Evolutionary conservation across 768 basidiomycete species (phyloP).

Genomic region (Kwoniella pini): DNA sequence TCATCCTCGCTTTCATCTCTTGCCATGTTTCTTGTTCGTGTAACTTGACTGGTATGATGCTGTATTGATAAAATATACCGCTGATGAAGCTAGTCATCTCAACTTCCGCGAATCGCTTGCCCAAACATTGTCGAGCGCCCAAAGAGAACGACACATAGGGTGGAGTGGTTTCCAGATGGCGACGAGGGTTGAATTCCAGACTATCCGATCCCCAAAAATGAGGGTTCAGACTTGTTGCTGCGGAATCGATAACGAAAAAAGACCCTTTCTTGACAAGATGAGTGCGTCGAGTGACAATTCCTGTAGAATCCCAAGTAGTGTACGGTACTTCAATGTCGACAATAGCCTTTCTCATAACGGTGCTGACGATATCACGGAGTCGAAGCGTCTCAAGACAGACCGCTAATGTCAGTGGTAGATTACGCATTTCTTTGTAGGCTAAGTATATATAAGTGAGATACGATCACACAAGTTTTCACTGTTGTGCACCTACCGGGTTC

Average conservation of each 20-base stretch:
- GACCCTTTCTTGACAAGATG: slow-evolving; percentile 29
- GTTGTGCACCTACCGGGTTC: slow-evolving; percentile 24
- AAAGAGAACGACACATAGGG: slow-evolving; percentile 23
- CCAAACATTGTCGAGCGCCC: slow-evolving; percentile 32
- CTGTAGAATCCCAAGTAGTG: slow-evolving; percentile 30
- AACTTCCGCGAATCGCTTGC: slow-evolving; percentile 39
- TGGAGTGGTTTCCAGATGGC: slow-evolving; percentile 10
- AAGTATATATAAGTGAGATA: not conserved
- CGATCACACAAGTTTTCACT: not conserved
- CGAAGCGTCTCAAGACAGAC: slow-evolving; percentile 31
- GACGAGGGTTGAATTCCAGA: slow-evolving; percentile 18
- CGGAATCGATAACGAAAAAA: slow-evolving; percentile 29
- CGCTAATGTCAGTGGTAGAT: slow-evolving; percentile 24
- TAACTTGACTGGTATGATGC: slow-evolving; percentile 11
- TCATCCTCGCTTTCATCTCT: slow-evolving; percentile 30
- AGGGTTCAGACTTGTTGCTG: slow-evolving; percentile 28
- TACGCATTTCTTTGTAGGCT: slow-evolving; percentile 32
- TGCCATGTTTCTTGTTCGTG: slow-evolving; percentile 24
- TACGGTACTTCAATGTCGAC: slow-evolving; percentile 30
- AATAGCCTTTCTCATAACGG: slow-evolving; percentile 23
- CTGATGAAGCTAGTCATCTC: slow-evolving; percentile 32
- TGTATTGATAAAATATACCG: slow-evolving; percentile 21
- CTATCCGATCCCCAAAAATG: slow-evolving; percentile 21
- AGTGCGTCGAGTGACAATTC: slow-evolving; percentile 17
- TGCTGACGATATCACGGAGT: slow-evolving; percentile 34